phyloP scores from a whole-genome alignment of 495 filamentous ascomycete species.

The Neohortaea acidophila region DNA sequence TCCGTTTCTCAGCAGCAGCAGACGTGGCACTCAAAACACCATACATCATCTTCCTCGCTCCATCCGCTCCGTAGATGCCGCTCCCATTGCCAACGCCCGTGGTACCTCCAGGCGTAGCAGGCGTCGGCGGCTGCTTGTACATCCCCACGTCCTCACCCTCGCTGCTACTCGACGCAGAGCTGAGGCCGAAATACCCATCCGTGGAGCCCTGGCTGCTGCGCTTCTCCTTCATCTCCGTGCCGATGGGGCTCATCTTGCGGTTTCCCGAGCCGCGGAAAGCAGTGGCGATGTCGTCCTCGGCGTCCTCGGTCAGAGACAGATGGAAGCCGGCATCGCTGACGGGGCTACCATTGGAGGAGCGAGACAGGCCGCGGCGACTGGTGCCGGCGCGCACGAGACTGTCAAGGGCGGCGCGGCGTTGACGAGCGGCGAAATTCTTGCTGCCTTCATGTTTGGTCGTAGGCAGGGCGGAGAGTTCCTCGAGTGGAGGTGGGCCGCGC shows the following conservation, averaged over 20 bases:
- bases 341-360: conserved; percentile 16
- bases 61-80: conserved; percentile 1
- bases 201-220: conserved; percentile 13
- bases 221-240: conserved; percentile 18
- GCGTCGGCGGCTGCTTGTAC: conserved; percentile 18
- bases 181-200: conserved; percentile 18
- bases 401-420: conserved; percentile 79
- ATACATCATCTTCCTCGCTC: conserved; percentile 15
- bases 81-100: too few relatives aligned
- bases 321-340: conserved; percentile 12
- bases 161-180: conserved; percentile 19
- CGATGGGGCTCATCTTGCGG: conserved; percentile 19
- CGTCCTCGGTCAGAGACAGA: conserved; percentile 12
- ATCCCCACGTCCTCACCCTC: conserved; percentile 16
- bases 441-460: conserved; percentile 91
- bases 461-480: conserved; percentile 79
- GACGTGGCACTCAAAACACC: conserved; percentile 9
- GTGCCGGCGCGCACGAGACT: conserved; percentile 82
- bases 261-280: conserved; percentile 13
- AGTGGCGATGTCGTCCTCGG: conserved; percentile 2
- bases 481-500: conserved; percentile 77
- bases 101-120: conserved; percentile 11
- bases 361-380: conserved; percentile 39
- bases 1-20: conserved; percentile 18
- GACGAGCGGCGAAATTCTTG: conserved; percentile 94